Evolutionary conservation across 306 rosid genomes (phyloP).

Genomic region (Prunus kanzakura): DNA sequence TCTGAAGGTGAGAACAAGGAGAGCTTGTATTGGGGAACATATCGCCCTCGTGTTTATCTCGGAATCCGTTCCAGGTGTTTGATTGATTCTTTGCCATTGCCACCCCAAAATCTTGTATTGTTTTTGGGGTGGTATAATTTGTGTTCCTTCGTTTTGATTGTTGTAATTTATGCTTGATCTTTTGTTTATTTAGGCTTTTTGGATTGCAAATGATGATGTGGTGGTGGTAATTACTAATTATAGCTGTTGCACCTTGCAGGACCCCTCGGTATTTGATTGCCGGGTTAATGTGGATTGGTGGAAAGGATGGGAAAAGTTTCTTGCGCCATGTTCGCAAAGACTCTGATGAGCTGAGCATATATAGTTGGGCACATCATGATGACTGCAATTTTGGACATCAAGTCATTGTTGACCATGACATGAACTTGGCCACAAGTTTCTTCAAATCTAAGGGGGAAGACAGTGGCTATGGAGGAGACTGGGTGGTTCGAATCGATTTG

Average conservation of each 20-base stretch:
- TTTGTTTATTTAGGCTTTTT: not conserved
- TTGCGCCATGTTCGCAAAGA: slow-evolving; percentile 61
- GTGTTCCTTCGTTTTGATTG: not conserved
- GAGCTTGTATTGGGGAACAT: slow-evolving; percentile 97
- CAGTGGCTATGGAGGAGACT: slow-evolving; percentile 94
- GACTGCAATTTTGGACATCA: slow-evolving; percentile 87
- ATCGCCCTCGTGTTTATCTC: slow-evolving; percentile 83
- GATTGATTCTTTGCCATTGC: slow-evolving; percentile 1
- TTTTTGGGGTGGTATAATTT: not conserved
- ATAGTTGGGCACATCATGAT: slow-evolving; percentile 82
- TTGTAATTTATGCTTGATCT: not conserved
- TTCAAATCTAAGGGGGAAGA: slow-evolving; percentile 71
- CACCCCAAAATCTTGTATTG: not conserved
- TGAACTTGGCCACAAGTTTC: slow-evolving; percentile 70
- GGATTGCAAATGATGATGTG: not conserved
- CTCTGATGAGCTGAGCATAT: slow-evolving; percentile 74
- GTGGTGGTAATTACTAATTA: not conserved
- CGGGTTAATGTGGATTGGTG: slow-evolving; percentile 94
- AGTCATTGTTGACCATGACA: slow-evolving; percentile 65
- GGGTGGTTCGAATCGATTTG: slow-evolving; percentile 73
- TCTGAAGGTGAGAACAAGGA: slow-evolving; percentile 93
- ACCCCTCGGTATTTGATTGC: slow-evolving; percentile 83
- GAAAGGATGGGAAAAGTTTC: slow-evolving; percentile 55
- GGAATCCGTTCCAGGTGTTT: slow-evolving; percentile 87
- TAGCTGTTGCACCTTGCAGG: slow-evolving; percentile 39